These are phyloP conservation scores for Penicilliopsis zonata DNA, from an alignment of 495 filamentous ascomycete species.

Conservation along the genomic window DNA sequence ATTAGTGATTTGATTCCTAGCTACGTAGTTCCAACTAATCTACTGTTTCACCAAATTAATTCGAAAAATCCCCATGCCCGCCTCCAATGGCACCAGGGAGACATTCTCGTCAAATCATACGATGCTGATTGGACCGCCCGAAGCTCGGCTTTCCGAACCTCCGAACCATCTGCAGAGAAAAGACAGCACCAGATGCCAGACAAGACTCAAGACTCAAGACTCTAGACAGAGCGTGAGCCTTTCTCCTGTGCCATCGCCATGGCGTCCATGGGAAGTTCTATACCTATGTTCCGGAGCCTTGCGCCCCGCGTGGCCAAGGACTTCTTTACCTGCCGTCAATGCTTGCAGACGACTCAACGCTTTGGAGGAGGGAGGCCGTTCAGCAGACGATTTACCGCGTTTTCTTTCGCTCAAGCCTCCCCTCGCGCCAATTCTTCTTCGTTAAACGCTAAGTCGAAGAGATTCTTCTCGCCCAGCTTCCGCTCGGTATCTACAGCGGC, in stretches of 20 bases:
- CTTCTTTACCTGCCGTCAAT: constrained; percentile 54
- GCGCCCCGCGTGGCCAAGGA: constrained; percentile 40
- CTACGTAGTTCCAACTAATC: too few species aligned
- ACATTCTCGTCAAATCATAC: background rate
- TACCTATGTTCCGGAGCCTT: constrained; percentile 20
- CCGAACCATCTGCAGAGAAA: too few species aligned
- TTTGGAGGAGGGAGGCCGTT: constrained; percentile 21
- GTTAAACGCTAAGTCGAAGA: constrained; percentile 16
- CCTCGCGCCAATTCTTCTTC: constrained; percentile 15
- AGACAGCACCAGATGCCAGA: too few species aligned
- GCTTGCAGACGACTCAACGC: constrained; percentile 32
- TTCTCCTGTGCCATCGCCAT: constrained; percentile 13
- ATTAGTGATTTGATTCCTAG: too few species aligned
- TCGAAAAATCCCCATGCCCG: too few species aligned
- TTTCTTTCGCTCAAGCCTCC: constrained; percentile 14
- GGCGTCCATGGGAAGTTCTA: constrained; percentile 22
- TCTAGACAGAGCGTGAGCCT: too few species aligned
- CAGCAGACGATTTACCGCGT: constrained; percentile 17
- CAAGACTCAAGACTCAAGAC: too few species aligned
- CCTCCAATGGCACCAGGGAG: too few species aligned
- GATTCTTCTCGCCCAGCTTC: constrained; percentile 18
- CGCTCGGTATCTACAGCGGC: constrained; percentile 15
- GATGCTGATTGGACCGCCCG: background rate
- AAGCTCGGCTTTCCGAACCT: background rate
- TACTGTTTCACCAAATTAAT: too few species aligned